Conservation (phyloP, 2,329 filamentous ascomycete species). For the Emmonsia crescens region DNA sequence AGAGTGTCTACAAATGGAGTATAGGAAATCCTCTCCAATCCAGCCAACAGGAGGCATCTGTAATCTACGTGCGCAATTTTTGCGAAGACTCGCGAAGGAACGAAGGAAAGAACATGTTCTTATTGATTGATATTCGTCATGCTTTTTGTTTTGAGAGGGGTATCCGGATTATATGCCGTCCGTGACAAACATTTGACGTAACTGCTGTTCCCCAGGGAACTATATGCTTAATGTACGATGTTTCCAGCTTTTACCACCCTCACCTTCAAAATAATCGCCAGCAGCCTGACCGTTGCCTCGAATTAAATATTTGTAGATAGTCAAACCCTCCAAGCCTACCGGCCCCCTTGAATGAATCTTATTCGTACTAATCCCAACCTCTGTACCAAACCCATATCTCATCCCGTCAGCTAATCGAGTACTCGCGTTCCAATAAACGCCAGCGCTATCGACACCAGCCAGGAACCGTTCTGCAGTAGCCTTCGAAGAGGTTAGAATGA, state of each 20-base stretch:
- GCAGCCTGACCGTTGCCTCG: constrained; percentile 75
- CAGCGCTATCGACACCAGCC: constrained; percentile 73
- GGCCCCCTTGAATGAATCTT: constrained; percentile 94
- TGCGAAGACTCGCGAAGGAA: neutral
- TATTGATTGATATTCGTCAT: neutral
- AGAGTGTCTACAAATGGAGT: too few species aligned
- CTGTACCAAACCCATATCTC: constrained; percentile 93
- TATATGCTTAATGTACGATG: constrained; percentile 39
- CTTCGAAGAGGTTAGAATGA: constrained; percentile 63
- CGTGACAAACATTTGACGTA: neutral
- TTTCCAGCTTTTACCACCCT: constrained; percentile 45
- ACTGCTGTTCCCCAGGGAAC: neutral
- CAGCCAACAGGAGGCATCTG: neutral
- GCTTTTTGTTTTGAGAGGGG: neutral
- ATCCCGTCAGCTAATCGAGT: constrained; percentile 93
- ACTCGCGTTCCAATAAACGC: constrained; percentile 94
- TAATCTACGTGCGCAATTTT: neutral
- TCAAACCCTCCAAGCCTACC: constrained; percentile 85
- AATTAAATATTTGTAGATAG: constrained; percentile 95
- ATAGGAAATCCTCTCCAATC: neutral
- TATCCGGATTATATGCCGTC: neutral
- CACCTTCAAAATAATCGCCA: constrained; percentile 52
- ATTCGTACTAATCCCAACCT: constrained; percentile 97
- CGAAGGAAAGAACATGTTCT: neutral
- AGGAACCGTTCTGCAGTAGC: constrained; percentile 70